Base-by-base conservation (phyloP, 1,284 basidiomycete genomes). In the Lignosus rhinocerotis region DNA sequence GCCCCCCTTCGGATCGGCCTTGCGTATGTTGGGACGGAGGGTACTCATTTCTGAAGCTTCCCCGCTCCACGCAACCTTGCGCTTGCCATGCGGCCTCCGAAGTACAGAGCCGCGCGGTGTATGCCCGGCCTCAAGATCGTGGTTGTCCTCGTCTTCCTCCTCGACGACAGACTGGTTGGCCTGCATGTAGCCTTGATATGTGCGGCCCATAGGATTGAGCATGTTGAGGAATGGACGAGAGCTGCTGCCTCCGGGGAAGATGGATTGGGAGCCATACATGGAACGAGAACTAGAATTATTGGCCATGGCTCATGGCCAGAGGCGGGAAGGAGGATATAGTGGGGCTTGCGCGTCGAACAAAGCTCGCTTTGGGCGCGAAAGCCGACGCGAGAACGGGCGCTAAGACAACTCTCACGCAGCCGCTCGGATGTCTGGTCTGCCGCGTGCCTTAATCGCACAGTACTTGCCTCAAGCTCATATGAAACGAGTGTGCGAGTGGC, bases 211-310 rank as follows among this genome's bases (percentile, higher is more conserved):
- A 36, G 92, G 90, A 69, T 93, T 94, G 41, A 94, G 78, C 79
- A 90, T 84, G 72, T 86, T 87, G 64, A 94, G 85, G 67, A 94
- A 91, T 3, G 87, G 85, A 43, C 85, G 81, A 43, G 87, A 88
- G 67, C 75, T 80, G 33, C 84, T 82, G 39, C 72, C 72, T 46
- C 76, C 77, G 41, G 77, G 77, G 57, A 77, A 77, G 61, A 80
- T 70, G 17, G 81, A 84, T 64, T 80, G 79, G 3, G 72, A 73
- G 56, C 66, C 68, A 62, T 71, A 67, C 43, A 72, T 59, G 21
- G 72, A 72, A 47, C 68, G 68, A 6, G 68, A 65, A 43, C 66
- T 61, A 25, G 69, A 58, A 10, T 59, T 55, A 39, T 46, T 45
- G 39, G 63, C 55, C 63, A 64, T 64, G 25, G 32, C 19, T 42